Evolutionary conservation across 192 early-diverging fungal species (phyloP), one percentile per base, ranked within the genome.

Genomic region (Dimargaris xerosporica): DNA sequence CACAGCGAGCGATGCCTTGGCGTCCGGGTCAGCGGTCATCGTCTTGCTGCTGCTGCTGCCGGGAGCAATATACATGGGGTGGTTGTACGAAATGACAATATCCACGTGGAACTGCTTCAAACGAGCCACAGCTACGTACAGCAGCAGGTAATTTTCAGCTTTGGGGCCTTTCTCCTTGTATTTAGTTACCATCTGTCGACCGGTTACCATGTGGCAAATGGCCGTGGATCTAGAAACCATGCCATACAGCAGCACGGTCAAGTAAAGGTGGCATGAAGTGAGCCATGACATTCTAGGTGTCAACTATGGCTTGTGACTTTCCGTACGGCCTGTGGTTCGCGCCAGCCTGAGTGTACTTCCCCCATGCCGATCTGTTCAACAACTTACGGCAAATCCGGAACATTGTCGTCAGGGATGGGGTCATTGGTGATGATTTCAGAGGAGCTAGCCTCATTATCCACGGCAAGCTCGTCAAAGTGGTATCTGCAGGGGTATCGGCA

Each of bases 381-480:
- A 0, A 73, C 81, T 76, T 78, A 83, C 82, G 80, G 77, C 50
- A 85, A 63, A n/a, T 55, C 44, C 13, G 82, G 82, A 19, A 71
- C 55, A 47, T 70, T 74, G 5, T 66, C 59, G n/a, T 70, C 68
- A 28, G 62, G 63, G 6, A 80, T 53, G 16, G 67, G 44, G 5
- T 75, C 73, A 26, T 73, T 75, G 54, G 66, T 54, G 12, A 70
- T 64, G 43, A 79, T 73, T 13, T 68, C 54, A n/a, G 52, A 34
- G 48, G 80, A 71, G 5, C 17, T 44, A 0, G 89, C 83, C 30
- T 89, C 80, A 64, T 96, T 96, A 67, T 85, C 78, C 15, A 78
- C 77, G 9, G 86, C 88, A 28, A 96, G 66, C 54, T 93, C 82
- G 21, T 72, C 68, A 68, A 88, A 96, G 69, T 96, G 91, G 66